Evolutionary conservation across 805 yeast species (phyloP).

Genomic region (Zygotorulaspora sp.): DNA sequence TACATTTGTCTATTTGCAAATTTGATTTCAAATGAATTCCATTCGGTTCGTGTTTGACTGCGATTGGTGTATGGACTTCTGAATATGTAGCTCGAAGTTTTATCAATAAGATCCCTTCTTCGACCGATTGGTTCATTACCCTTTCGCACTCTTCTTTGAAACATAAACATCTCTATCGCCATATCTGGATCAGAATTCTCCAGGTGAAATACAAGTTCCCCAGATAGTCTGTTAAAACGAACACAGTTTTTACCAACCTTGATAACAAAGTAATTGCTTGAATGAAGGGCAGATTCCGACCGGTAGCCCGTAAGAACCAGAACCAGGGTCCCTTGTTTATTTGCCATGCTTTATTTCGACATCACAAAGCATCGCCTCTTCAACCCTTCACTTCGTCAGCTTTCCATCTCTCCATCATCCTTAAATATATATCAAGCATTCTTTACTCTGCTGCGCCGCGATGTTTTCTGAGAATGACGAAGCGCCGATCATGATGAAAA

Average conservation of each 20-base stretch:
- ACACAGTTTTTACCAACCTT: slow-evolving; percentile 13
- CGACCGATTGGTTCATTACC: slow-evolving; percentile 7
- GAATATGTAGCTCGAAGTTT: not conserved
- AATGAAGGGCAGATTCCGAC: slow-evolving; percentile 1
- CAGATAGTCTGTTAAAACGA: slow-evolving; percentile 9
- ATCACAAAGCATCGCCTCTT: not conserved
- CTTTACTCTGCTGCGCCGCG: too few species aligned
- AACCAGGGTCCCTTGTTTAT: slow-evolving; percentile 12
- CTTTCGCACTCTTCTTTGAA: slow-evolving; percentile 10
- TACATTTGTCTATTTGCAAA: slow-evolving; percentile 3
- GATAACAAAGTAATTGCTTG: slow-evolving; percentile 13
- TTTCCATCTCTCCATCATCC: too few species aligned
- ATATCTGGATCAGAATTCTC: not conserved
- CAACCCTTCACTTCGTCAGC: not conserved
- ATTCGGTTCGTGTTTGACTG: slow-evolving; percentile 10
- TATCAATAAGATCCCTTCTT: slow-evolving; percentile 14
- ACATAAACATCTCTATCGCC: slow-evolving; percentile 11
- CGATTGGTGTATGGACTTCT: slow-evolving; percentile 1
- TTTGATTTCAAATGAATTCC: slow-evolving; percentile 11
- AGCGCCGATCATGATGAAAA: too few species aligned
- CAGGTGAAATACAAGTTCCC: slow-evolving; percentile 6
- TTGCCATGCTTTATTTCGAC: slow-evolving; percentile 11
- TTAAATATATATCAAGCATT: too few species aligned
- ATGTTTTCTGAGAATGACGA: too few species aligned
- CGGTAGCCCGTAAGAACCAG: slow-evolving; percentile 7